Evolutionary conservation across 768 basidiomycete genomes (phyloP), one percentile per base, ranked within the genome.

Genomic region (Suillus subluteus): DNA sequence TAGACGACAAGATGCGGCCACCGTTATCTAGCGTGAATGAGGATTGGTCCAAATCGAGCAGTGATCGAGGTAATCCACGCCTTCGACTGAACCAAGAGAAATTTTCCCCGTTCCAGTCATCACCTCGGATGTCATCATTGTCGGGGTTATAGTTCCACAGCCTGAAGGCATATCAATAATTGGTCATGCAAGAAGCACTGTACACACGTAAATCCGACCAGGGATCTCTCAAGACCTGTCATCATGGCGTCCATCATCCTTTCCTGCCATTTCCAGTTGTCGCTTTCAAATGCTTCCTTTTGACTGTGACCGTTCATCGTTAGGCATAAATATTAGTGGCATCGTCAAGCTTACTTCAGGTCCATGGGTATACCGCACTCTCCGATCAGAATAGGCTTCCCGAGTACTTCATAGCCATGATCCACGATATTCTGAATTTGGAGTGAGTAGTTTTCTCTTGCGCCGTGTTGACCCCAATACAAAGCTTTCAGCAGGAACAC

Each of bases 321-420:
- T n/a, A 61, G 41, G 18, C 11, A 43, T 61, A 43, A 18, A 32
- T 32, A 43, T 12, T 13, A n/a, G 21, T 32, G 3, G 11, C 6
- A 61, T 13, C 6, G 30, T 43, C 12, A 44, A 13, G 38, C 91
- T 52, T 72, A 96, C 95, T 99, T 98, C 85, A 98, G 88, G 72
- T 99, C 98, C 91, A 99, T 97, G 1, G 97, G 97, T 26, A 98
- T 84, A 38, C 97, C 97, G 68, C 91, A 94, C 77, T 99, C 97
- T 23, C 96, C 96, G 66, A 99, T 86, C 15, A 98, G 78, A 48
- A 95, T 87, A 13, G 97, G 97, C 21, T 79, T 85, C 72, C 96
- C 95, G 0, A 98, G 82, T 4, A 87, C 81, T 40, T 84, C 76
- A 71, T 92, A 88, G 0, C 86, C 90, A 23, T 85, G 82, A 63